A percentile compares a stretch with the other conserved stretches of the same genome.
These are phyloP conservation scores for Triadica sebifera DNA, from an alignment of 345 rosid genomes.

Conservation along the genomic window DNA sequence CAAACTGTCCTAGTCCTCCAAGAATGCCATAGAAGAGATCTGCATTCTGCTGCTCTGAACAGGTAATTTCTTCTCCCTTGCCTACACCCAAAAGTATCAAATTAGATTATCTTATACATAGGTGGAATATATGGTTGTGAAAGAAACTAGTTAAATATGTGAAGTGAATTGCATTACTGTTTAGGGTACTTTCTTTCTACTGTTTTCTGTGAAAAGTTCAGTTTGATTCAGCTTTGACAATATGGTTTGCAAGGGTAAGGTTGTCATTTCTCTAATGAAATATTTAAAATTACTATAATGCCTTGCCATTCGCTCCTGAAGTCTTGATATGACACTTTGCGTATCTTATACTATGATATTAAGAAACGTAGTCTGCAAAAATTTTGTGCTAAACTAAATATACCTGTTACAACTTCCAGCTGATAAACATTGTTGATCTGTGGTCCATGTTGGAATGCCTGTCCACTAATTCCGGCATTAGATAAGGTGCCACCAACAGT, in stretches of 20 bases:
- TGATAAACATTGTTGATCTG: slow-evolving; percentile 80
- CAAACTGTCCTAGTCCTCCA: slow-evolving; percentile 98
- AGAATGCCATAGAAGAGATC: slow-evolving; percentile 84
- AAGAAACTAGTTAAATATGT: not conserved
- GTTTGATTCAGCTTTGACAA: not conserved
- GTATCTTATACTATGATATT: slow-evolving; percentile 1
- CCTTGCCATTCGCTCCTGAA: not conserved
- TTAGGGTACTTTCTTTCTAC: not conserved
- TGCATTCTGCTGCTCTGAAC: slow-evolving; percentile 69
- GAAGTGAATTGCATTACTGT: slow-evolving; percentile 16
- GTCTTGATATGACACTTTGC: not conserved
- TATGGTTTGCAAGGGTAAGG: slow-evolving; percentile 3
- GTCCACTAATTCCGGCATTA: slow-evolving; percentile 94
- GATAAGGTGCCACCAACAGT: slow-evolving; percentile 91
- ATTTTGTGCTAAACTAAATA: not conserved
- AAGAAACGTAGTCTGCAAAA: not conserved
- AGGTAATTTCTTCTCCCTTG: slow-evolving; percentile 74
- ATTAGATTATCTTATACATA: slow-evolving; percentile 8
- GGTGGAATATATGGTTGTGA: slow-evolving; percentile 9
- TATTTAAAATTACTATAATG: not conserved
- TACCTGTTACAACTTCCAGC: slow-evolving; percentile 92
- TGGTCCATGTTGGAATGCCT: slow-evolving; percentile 86
- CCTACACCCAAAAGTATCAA: slow-evolving; percentile 49
- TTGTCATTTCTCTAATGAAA: slow-evolving; percentile 17
- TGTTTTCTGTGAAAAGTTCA: not conserved